Base-by-base conservation (phyloP, 2,329 filamentous ascomycete genomes). In the Alternaria consortialis region DNA sequence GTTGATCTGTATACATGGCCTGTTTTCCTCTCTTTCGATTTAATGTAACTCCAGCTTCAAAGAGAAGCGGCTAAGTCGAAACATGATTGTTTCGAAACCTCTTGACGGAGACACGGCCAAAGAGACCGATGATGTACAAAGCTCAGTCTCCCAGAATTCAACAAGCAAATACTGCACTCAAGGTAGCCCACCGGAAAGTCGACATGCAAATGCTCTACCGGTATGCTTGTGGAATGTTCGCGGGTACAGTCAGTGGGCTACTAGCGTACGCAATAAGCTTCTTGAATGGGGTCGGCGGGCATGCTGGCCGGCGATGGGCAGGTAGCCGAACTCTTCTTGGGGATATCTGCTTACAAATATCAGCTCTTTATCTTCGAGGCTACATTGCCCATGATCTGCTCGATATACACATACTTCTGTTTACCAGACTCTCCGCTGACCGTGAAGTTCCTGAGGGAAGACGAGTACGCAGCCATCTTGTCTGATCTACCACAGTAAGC, bases 241-340 rank as follows among this genome's bases (percentile, higher is more conserved):
- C 85, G 0, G 85, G 84, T 27, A 86, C 86, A 1, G 87, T 88
- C 68, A 85, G 85, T 31, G 85, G 86, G 2, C 74, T 89, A 13
- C 78, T 89, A 1, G 86, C 86, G 1, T 84, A 83, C 60, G 71
- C 66, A 1, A 89, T 90, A 66, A 80, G 78, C 20, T 89, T 90
- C 67, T 83, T 89, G 56, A 87, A 90, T 72, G 80, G 81, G 31
- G 82, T 82, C 9, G 81, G 79, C 15, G 85, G 70, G 0, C 58
- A 74, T 9, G 67, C 65, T n/a, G 74, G 74, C 15, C 77, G 74
- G 75, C 58, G 70, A 42, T 77, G 74, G 73, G 74, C 75, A 59
- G 23, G 65, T 53, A 6, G 9, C 7, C 5, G 5, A 2, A n/a
- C 32, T 7, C 5, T n/a, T 6, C 4, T 42, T 17, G 13, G 8